Evolutionary conservation across 257 asterid genomes (phyloP).

Genomic region (Fraxinus excelsior): DNA sequence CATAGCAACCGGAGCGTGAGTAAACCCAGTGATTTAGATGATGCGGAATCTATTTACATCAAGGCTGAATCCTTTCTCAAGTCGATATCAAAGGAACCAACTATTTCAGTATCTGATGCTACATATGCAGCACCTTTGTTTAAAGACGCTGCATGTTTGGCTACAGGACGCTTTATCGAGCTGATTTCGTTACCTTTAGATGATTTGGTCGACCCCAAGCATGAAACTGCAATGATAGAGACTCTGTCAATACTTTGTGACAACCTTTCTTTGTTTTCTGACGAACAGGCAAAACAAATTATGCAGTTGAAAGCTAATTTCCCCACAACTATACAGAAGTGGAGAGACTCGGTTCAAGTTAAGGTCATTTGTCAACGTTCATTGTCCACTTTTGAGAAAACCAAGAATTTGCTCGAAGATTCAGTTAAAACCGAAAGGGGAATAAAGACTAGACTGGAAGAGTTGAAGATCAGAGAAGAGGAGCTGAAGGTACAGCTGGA

Average conservation of each 20-base stretch:
- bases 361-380: background rate
- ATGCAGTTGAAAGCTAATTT: background rate
- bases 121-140: background rate
- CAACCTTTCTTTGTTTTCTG: background rate
- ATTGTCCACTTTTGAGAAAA: slow-evolving; percentile 10
- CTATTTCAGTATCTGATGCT: background rate
- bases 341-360: slow-evolving; percentile 3
- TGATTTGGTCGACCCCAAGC: background rate
- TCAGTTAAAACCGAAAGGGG: background rate
- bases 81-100: background rate
- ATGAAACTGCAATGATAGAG: slow-evolving; percentile 14
- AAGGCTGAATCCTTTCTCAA: slow-evolving; percentile 5
- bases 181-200: slow-evolving; percentile 3
- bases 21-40: background rate
- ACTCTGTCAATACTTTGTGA: background rate
- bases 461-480: background rate
- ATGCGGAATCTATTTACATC: background rate
- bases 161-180: background rate
- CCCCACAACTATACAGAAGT: background rate
- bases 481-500: slow-evolving; percentile 11
- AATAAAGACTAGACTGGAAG: background rate
- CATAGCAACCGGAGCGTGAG: background rate
- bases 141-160: background rate
- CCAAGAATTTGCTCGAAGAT: background rate
- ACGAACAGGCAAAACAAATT: slow-evolving; percentile 3